These are phyloP conservation scores for Skeletonema tropicum DNA, from an alignment of 108 stramenopile genomes.

Conservation along the genomic window DNA sequence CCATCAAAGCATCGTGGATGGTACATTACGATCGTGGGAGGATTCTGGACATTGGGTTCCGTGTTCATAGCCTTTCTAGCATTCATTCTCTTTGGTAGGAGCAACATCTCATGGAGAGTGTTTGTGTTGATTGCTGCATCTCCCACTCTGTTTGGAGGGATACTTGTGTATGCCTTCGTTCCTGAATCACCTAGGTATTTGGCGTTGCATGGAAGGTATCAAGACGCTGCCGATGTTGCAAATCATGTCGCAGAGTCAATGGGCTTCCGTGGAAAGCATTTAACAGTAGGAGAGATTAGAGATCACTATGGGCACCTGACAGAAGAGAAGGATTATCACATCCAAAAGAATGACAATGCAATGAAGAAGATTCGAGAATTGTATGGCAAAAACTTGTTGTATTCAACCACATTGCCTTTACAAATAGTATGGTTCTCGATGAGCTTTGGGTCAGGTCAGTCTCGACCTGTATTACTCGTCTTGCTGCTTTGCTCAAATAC, in stretches of 20 bases:
- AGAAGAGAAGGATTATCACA: neutral
- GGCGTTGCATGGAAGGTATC: conserved; percentile 21
- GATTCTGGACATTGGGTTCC: conserved; percentile 19
- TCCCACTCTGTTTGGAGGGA: conserved; percentile 8
- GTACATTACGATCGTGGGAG: conserved; percentile 15
- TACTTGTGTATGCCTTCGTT: conserved; percentile 8
- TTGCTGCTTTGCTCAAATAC: neutral
- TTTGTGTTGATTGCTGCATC: conserved; percentile 12
- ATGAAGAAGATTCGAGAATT: conserved; percentile 11
- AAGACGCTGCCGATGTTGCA: neutral
- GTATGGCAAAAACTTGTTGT: conserved; percentile 4
- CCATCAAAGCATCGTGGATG: conserved; percentile 15
- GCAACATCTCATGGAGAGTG: conserved; percentile 10
- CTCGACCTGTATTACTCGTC: neutral
- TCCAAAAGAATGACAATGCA: conserved; percentile 5
- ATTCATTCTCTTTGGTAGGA: neutral
- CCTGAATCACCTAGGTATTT: conserved; percentile 12
- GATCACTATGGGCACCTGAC: neutral
- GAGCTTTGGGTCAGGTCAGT: conserved; percentile 9
- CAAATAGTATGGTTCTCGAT: conserved; percentile 14
- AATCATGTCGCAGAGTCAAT: conserved; percentile 8
- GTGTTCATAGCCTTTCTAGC: conserved; percentile 6
- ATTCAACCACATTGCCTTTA: neutral
- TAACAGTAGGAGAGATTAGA: neutral
- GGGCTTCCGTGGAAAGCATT: neutral